A percentile compares a stretch with the other conserved stretches of the same genome.
Evolutionary conservation across 208 protist genomes (phyloP).

Genomic region (Trypanosoma vivax): DNA sequence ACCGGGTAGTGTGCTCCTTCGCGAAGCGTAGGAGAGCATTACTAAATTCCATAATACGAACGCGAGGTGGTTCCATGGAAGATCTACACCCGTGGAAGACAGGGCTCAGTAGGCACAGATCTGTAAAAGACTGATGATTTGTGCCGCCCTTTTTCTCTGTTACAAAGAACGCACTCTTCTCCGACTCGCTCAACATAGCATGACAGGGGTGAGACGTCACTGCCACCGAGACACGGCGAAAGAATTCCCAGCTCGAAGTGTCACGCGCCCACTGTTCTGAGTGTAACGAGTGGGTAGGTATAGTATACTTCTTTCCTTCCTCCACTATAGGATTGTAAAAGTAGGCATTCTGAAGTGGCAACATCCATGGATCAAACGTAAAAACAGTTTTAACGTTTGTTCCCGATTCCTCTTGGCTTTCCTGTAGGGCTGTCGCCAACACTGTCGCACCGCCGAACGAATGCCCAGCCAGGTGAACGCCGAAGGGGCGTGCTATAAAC

Average conservation of each 20-base stretch:
- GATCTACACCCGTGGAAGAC: constrained; percentile 31
- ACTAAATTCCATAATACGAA: constrained; percentile 33
- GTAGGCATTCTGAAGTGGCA: constrained; percentile 37
- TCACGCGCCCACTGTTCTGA: constrained; percentile 48
- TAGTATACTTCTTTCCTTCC: constrained; percentile 21
- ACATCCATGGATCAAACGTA: constrained; percentile 63
- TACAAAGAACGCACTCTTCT: constrained; percentile 3
- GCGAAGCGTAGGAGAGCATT: constrained; percentile 36
- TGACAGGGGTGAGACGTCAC: constrained; percentile 22
- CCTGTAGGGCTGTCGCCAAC: constrained; percentile 37
- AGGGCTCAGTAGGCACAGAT: constrained; percentile 56
- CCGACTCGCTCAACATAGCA: constrained; percentile 16
- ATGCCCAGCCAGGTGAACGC: constrained; percentile 57
- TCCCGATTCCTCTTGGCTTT: constrained; percentile 12
- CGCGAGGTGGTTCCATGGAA: constrained; percentile 29
- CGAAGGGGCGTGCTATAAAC: constrained; percentile 17
- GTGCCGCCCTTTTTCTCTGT: constrained; percentile 18
- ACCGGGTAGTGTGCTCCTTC: constrained; percentile 7
- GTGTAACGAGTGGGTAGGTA: constrained; percentile 55
- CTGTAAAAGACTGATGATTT: constrained; percentile 40
- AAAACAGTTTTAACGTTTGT: constrained; percentile 23
- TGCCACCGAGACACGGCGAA: constrained; percentile 14
- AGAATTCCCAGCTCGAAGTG: constrained; percentile 37
- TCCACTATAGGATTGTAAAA: constrained; percentile 33
- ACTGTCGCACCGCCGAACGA: constrained; percentile 79